phyloP scores from a whole-genome alignment of 768 basidiomycete species.

The Amanita exitialis region DNA sequence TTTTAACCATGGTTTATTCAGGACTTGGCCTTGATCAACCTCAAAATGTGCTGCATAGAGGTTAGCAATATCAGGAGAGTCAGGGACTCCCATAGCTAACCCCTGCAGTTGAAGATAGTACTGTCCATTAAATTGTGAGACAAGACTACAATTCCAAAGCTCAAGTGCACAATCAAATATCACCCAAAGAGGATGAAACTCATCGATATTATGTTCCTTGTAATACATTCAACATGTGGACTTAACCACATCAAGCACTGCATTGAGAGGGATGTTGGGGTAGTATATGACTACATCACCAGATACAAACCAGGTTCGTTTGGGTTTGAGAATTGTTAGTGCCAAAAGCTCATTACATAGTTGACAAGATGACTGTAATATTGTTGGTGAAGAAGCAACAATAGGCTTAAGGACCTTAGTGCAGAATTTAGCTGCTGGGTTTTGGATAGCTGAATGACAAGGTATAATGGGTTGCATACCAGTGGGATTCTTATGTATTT shows the following conservation, averaged over 20 bases:
- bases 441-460: not conserved
- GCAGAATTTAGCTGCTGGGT: not conserved
- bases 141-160: conserved; percentile 8
- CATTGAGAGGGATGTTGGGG: conserved; percentile 5
- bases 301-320: not conserved
- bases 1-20: too few species aligned
- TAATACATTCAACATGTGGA: conserved; percentile 1
- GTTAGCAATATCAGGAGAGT: not conserved
- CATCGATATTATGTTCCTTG: not conserved
- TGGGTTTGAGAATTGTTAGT: not conserved
- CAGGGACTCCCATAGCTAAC: conserved; percentile 1
- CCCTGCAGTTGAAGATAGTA: conserved; percentile 8
- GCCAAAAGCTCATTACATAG: not conserved
- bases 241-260: not conserved
- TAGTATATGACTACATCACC: conserved; percentile 7
- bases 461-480: not conserved
- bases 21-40: too few species aligned
- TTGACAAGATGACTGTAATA: not conserved
- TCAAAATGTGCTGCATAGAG: too few species aligned
- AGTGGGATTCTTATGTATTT: not conserved
- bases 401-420: not conserved
- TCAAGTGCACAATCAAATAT: conserved; percentile 5
- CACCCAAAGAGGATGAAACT: not conserved
- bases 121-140: conserved; percentile 6
- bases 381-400: not conserved